Conservation (phyloP, 352 stramenopile species). For the Pythium aristosporum region DNA sequence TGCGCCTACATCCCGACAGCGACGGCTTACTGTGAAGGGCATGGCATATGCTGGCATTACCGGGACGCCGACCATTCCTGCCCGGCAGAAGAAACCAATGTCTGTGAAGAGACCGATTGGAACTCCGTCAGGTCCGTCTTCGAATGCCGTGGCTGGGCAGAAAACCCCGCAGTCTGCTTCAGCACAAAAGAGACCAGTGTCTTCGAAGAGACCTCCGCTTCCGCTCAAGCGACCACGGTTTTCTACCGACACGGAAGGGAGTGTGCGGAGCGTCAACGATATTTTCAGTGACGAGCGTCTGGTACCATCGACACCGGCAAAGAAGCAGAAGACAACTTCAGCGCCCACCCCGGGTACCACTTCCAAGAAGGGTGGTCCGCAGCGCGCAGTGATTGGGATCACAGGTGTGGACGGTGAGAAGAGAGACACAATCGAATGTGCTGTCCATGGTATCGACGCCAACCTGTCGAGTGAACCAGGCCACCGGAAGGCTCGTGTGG, state of each 20-base stretch:
- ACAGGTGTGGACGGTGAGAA: constrained; percentile 64
- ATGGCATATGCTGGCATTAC: background rate
- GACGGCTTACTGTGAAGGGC: background rate
- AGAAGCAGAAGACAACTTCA: constrained; percentile 16
- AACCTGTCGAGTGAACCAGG: constrained; percentile 45
- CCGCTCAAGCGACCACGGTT: constrained; percentile 18
- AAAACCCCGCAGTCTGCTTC: constrained; percentile 1
- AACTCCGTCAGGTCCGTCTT: background rate
- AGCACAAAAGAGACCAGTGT: background rate
- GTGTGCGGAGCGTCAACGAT: constrained; percentile 17
- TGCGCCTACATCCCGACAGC: constrained; percentile 5
- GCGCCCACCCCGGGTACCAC: constrained; percentile 1
- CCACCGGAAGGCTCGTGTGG: constrained; percentile 67
- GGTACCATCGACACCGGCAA: constrained; percentile 11
- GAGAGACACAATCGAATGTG: constrained; percentile 64
- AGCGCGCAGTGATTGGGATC: constrained; percentile 68
- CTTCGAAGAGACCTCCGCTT: constrained; percentile 5
- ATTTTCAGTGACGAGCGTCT: constrained; percentile 12
- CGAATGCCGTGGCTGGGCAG: background rate
- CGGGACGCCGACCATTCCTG: background rate
- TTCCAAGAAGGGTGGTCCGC: constrained; percentile 20
- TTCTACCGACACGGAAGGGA: constrained; percentile 12
- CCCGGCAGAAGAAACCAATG: no score
- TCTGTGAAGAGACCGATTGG: background rate
- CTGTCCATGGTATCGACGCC: constrained; percentile 75